A percentile compares a stretch with the other conserved stretches of the same genome.
phyloP scores from a whole-genome alignment of 2,329 filamentous ascomycete species.

The Colletotrichum karsti region DNA sequence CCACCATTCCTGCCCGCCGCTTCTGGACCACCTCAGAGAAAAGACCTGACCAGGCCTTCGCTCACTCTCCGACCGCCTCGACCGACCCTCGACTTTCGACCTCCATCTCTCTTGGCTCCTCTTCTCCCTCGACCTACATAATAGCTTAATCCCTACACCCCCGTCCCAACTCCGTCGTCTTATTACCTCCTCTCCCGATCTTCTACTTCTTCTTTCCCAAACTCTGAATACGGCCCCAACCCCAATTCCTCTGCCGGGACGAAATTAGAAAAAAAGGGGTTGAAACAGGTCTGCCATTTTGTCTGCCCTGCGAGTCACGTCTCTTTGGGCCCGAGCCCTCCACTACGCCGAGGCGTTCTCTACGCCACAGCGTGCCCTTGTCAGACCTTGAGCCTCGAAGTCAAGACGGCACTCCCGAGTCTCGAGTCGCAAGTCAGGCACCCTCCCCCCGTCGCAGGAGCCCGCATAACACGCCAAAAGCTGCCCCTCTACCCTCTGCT shows the following conservation, averaged over 20 bases:
- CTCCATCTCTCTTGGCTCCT: neutral
- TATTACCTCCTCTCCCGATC: constrained; percentile 8
- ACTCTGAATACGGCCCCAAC: neutral
- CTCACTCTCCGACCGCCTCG: constrained; percentile 11
- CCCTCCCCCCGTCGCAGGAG: neutral
- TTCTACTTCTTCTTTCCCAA: constrained; percentile 8
- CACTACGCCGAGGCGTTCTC: constrained; percentile 32
- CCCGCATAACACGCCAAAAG: constrained; percentile 17
- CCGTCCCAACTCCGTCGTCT: constrained; percentile 22
- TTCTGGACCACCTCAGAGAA: too few species aligned
- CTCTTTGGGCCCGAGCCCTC: constrained; percentile 29
- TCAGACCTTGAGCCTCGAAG: constrained; percentile 10
- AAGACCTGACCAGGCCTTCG: neutral
- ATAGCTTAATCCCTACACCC: constrained; percentile 26
- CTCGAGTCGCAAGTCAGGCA: constrained; percentile 15
- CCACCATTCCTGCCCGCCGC: too few species aligned
- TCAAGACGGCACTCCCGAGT: constrained; percentile 19
- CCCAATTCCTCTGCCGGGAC: neutral
- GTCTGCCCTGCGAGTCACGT: constrained; percentile 30
- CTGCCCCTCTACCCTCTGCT: constrained; percentile 3
- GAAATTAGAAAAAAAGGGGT: constrained; percentile 20
- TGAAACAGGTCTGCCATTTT: constrained; percentile 32
- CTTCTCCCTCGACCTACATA: constrained; percentile 21
- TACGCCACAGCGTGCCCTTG: constrained; percentile 30
- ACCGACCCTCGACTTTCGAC: neutral